Evolutionary conservation across 1,284 basidiomycete species (phyloP).

Genomic region (Gymnopus androsaceus): DNA sequence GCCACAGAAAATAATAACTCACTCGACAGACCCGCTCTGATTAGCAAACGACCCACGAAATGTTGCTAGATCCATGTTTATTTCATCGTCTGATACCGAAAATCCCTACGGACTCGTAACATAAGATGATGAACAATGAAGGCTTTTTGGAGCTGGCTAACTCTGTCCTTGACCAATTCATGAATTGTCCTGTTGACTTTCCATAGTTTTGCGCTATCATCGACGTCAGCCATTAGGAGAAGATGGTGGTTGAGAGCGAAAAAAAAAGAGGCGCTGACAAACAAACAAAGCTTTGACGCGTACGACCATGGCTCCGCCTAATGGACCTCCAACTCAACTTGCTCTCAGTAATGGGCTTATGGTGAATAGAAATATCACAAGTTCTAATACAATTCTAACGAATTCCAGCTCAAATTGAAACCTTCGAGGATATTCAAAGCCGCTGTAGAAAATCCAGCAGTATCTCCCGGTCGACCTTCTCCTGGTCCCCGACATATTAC

Average conservation of each 20-base stretch:
- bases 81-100: constrained; percentile 89
- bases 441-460: constrained; percentile 67
- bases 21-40: constrained; percentile 69
- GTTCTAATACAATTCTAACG: neutral
- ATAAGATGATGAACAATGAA: constrained; percentile 22
- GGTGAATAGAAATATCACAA: constrained; percentile 33
- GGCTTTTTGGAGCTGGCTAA: constrained; percentile 38
- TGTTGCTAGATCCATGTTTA: constrained; percentile 77
- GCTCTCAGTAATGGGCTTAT: constrained; percentile 33
- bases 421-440: constrained; percentile 88
- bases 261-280: constrained; percentile 34
- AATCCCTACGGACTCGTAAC: constrained; percentile 62
- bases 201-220: constrained; percentile 87
- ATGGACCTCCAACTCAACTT: constrained; percentile 15
- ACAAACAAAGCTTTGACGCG: constrained; percentile 30
- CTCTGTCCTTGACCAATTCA: constrained; percentile 93
- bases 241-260: constrained; percentile 17
- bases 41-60: constrained; percentile 74
- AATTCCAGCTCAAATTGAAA: constrained; percentile 67
- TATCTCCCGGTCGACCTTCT: constrained; percentile 42
- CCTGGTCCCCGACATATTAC: constrained; percentile 75
- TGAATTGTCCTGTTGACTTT: constrained; percentile 96
- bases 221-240: constrained; percentile 59
- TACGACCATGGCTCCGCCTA: constrained; percentile 28
- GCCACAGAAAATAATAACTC: constrained; percentile 24